Evolutionary conservation across 1,284 basidiomycete species (phyloP), one percentile per base, ranked within the genome.

Genomic region (Pseudozyma thailandica): DNA sequence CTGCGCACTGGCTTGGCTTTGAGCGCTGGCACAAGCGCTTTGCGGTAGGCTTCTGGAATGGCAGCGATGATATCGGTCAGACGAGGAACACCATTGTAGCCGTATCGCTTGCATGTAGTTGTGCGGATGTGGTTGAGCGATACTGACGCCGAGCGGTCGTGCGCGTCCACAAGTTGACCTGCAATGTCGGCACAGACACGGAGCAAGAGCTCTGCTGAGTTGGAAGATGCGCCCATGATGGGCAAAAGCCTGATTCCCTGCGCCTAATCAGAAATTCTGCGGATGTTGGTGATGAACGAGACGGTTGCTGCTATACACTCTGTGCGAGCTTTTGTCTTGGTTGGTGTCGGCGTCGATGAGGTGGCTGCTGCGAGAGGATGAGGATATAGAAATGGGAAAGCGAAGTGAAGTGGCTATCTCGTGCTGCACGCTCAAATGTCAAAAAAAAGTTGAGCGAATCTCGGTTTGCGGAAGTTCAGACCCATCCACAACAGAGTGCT

Each of bases 51-150:
- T 79, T 98, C 94, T 4, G 96, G 96, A 51, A 98, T 96, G 26
- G 96, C 95, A 69, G 93, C 93, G 83, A 99, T 94, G 78, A 99
- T 96, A 83, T 99, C 96, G 42, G 98, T 95, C 27, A 99, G 87
- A 46, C 95, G 85, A 0, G 96, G 96, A 0, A 95, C 91, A 30
- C 92, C 92, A 50, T 90, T 89, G 79, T 90, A 92, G 10, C 89
- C 89, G 83, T 90, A 90, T 83, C 94, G 93, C 84, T 96, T 97
- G 83, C 92, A 92, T 82, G 95, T 88, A 75, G 90, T 90, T 41
- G 91, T 87, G 37, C 95, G 90, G 38, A 98, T 87, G 58, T 90
- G 89, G 80, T 96, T 97, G 56, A 99, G 86, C 10, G 93, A 94
- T 38, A 94, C 90, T 0, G 75, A 72, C 31, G 77, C 50, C 51